Percentiles rank a stretch among this genome's conserved stretches.
Evolutionary conservation across 2,329 filamentous ascomycete genomes (phyloP).

Genomic region (Neobulgaria alba): DNA sequence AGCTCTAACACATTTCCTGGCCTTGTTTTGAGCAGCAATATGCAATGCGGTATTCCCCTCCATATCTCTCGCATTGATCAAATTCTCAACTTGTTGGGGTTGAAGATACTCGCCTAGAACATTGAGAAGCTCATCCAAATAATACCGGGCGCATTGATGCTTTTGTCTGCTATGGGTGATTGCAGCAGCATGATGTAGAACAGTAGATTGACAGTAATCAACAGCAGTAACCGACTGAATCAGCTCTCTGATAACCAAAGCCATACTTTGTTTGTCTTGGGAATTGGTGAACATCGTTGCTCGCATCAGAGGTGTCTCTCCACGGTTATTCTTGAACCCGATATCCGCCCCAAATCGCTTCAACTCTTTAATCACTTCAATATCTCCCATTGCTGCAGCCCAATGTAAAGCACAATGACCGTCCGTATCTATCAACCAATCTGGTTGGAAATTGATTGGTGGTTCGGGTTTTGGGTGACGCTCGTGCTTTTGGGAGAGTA

Average conservation of each 20-base stretch:
- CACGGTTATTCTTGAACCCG: constrained; percentile 59
- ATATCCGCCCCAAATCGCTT: constrained; percentile 71
- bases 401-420: constrained; percentile 91
- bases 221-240: constrained; percentile 71
- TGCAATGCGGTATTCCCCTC: constrained; percentile 82
- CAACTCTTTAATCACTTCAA: constrained; percentile 83
- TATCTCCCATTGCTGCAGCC: constrained; percentile 94
- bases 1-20: constrained; percentile 80
- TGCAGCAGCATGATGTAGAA: constrained; percentile 37
- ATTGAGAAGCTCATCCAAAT: constrained; percentile 84
- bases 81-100: constrained; percentile 63
- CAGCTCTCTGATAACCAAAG: constrained; percentile 72
- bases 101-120: constrained; percentile 73
- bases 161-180: constrained; percentile 78
- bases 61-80: constrained; percentile 76
- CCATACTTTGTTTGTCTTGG: constrained; percentile 87
- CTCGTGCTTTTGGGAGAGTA: constrained; percentile 63
- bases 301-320: constrained; percentile 90
- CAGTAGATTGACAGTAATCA: constrained; percentile 46
- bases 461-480: constrained; percentile 56
- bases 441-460: constrained; percentile 76
- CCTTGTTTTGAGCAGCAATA: constrained; percentile 69
- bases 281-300: constrained; percentile 96
- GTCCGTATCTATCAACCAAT: constrained; percentile 89
- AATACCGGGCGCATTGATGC: constrained; percentile 84